Evolutionary conservation across 2,329 filamentous ascomycete genomes (phyloP).

Genomic region (Rhynchosporium agropyri): DNA sequence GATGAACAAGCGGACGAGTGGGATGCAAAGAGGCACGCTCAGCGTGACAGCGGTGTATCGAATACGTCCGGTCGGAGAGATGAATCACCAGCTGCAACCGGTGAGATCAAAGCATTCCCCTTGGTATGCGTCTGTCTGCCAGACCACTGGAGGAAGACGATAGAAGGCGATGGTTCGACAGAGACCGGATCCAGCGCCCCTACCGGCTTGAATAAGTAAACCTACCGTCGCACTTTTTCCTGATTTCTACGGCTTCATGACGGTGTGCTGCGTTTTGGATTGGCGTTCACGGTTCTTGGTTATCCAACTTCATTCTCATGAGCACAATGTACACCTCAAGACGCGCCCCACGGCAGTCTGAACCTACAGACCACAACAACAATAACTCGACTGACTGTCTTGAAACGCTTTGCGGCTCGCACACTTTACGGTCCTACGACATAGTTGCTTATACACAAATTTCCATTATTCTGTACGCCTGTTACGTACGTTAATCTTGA

Average conservation of each 20-base stretch:
- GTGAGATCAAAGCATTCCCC: conserved; percentile 97
- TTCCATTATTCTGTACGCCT: conserved; percentile 31
- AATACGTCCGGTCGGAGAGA: conserved; percentile 69
- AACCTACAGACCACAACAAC: not conserved
- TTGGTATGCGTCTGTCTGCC: conserved; percentile 94
- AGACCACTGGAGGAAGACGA: conserved; percentile 95
- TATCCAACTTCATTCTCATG: conserved; percentile 16
- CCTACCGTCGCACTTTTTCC: conserved; percentile 20
- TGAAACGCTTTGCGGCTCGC: not conserved
- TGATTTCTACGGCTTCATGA: conserved; percentile 40
- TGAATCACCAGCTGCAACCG: conserved; percentile 66
- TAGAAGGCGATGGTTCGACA: conserved; percentile 81
- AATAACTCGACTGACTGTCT: not conserved
- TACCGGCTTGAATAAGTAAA: conserved; percentile 26
- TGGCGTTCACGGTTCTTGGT: conserved; percentile 34
- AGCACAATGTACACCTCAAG: conserved; percentile 13
- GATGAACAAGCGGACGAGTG: conserved; percentile 86
- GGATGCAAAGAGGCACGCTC: conserved; percentile 73
- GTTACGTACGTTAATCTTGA: conserved; percentile 37
- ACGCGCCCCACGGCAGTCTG: not conserved
- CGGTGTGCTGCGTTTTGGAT: conserved; percentile 32
- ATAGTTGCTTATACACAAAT: conserved; percentile 8
- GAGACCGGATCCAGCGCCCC: conserved; percentile 58
- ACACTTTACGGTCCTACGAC: conserved; percentile 3
- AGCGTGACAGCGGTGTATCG: conserved; percentile 92